phyloP scores from a whole-genome alignment of 2,329 filamentous ascomycete species.

The Zymoseptoria pseudotritici region DNA sequence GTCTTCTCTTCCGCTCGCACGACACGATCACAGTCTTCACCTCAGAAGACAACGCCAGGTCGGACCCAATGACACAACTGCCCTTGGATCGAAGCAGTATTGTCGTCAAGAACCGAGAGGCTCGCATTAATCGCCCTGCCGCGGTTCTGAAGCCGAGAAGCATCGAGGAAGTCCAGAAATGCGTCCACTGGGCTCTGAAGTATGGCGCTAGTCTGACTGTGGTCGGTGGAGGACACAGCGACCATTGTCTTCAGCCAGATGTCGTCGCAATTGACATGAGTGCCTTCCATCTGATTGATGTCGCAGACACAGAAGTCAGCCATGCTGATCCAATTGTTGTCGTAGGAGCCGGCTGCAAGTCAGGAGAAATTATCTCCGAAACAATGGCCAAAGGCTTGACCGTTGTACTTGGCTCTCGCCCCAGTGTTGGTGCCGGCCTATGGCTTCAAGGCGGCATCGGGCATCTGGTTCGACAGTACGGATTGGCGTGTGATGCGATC shows the following conservation, averaged over 20 bases:
- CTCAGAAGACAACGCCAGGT: conserved; percentile 37
- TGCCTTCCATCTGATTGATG: conserved; percentile 45
- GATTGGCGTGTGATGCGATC: conserved; percentile 53
- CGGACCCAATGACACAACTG: conserved; percentile 39
- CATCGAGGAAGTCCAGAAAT: conserved; percentile 46
- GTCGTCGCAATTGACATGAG: conserved; percentile 53
- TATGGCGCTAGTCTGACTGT: conserved; percentile 29
- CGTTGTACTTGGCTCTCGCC: conserved; percentile 53
- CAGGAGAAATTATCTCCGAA: conserved; percentile 46
- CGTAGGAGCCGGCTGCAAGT: conserved; percentile 50
- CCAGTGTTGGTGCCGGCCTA: conserved; percentile 55
- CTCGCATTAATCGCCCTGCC: conserved; percentile 39
- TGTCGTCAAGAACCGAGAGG: conserved; percentile 47
- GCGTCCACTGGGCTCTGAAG: conserved; percentile 50
- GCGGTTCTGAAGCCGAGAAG: conserved; percentile 41
- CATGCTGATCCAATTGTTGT: conserved; percentile 37
- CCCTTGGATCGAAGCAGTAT: conserved; percentile 26
- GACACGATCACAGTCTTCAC: conserved; percentile 47
- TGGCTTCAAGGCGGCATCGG: conserved; percentile 62
- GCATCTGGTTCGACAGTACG: conserved; percentile 48
- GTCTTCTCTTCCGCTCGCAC: conserved; percentile 45
- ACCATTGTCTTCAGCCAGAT: conserved; percentile 48
- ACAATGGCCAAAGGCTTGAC: conserved; percentile 44
- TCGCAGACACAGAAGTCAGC: conserved; percentile 25
- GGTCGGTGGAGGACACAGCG: conserved; percentile 53